Evolutionary conservation across 2,329 filamentous ascomycete species (phyloP), one percentile per base, ranked within the genome.

Genomic region (Aspergillus sp.): DNA sequence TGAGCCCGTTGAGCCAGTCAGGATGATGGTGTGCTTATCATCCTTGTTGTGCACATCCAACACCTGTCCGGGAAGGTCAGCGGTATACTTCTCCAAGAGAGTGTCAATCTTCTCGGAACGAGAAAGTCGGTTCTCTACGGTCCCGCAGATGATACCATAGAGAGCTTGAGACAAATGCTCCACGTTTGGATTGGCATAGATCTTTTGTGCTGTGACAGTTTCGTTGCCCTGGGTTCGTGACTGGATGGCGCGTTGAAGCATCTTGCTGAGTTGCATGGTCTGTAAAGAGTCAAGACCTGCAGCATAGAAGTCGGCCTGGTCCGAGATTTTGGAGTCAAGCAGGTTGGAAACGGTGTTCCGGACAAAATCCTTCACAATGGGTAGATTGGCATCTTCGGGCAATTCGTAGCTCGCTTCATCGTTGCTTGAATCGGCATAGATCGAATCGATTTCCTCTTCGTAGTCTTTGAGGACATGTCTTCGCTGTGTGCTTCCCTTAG

Each of bases 401-500:
- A 27, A 5, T 13, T 30, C 32, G 19, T 27, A 37, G 7, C 37
- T 7, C 13, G 11, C 27, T 39, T 3, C 9, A 41, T 32, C 6
- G 9, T 13, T 30, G 9, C 13, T 27, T 12, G 10, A 11, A 2
- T 12, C 33, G 31, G 28, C 29, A 19, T 77, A 78, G 4, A 77
- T 59, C 0, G 62, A 59, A 5, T 76, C 69, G 33, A 78, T 77
- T 43, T 76, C 74, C 2, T 66, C 51, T 2, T 55, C 55, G 38
- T 75, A 78, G 2, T 71, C 54, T 2, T 54, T 47, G 7, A 69
- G 43, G 2, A 73, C 72, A 0, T 63, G 61, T 0, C 59, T 60
- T 3, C 73, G 65, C 53, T 71, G 70, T 3, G 74, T 62, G 0
- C 66, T 73, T 0, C 71, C 69, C 52, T 78, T 77, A 9, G 70